Evolutionary conservation across 176 grass and related monocot species (phyloP).

Genomic region (Cenchrus americanus): DNA sequence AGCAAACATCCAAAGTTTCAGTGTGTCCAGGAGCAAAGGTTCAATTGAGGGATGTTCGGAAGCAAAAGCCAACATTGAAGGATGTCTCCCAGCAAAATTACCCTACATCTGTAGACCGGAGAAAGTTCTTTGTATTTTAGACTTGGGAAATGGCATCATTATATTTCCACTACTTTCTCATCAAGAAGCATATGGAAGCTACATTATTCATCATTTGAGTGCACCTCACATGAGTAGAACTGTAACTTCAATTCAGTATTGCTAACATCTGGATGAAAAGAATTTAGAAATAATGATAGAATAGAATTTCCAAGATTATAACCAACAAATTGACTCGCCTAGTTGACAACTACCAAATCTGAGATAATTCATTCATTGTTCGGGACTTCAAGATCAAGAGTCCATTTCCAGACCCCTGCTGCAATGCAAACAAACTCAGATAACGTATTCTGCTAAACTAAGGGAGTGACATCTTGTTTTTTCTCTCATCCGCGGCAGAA

Average conservation of each 20-base stretch:
- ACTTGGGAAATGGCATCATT: neutral
- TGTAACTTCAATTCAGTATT: neutral
- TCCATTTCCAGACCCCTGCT: neutral
- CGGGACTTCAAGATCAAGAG: neutral
- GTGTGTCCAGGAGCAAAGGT: no score
- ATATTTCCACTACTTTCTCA: neutral
- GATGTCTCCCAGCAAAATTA: no score
- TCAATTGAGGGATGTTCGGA: no score
- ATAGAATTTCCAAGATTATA: neutral
- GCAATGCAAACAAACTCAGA: slow-evolving; percentile 12
- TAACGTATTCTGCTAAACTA: neutral
- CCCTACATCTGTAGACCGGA: slow-evolving; percentile 13
- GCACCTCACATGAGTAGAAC: neutral
- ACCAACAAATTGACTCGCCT: neutral
- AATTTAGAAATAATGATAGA: neutral
- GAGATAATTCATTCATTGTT: neutral
- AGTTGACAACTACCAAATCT: neutral
- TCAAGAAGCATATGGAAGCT: neutral
- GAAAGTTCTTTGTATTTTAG: neutral
- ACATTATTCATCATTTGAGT: neutral
- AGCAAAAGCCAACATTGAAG: no score
- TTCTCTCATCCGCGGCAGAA: neutral
- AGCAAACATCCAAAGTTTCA: no score
- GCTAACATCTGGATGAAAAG: neutral
- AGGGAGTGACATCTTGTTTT: neutral